Percentiles rank a stretch among this genome's conserved stretches.
phyloP scores from a whole-genome alignment of 2,329 filamentous ascomycete genomes.

The Fusarium oligoseptatum region DNA sequence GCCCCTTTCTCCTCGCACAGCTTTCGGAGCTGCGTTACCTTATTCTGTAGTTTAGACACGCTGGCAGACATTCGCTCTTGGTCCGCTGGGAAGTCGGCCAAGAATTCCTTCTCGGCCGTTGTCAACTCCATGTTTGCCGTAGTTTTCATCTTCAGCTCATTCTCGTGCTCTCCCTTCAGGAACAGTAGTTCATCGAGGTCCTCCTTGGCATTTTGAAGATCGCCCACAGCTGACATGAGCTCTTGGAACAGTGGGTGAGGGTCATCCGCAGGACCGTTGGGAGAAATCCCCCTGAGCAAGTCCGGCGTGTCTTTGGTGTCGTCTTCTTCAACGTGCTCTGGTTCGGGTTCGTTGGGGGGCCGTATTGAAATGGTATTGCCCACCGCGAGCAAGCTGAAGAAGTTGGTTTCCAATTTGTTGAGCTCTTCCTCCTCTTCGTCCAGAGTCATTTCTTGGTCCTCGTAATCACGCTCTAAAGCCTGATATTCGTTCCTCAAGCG shows the following conservation, averaged over 20 bases:
- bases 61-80: conserved; percentile 50
- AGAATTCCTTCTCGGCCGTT: conserved; percentile 59
- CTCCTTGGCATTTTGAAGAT: conserved; percentile 63
- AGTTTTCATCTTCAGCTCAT: conserved; percentile 53
- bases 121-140: conserved; percentile 46
- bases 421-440: conserved; percentile 55
- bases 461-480: conserved; percentile 53
- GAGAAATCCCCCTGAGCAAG: conserved; percentile 53
- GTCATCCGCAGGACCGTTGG: conserved; percentile 53
- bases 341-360: conserved; percentile 9
- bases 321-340: conserved; percentile 18
- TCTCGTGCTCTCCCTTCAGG: conserved; percentile 54
- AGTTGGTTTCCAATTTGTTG: conserved; percentile 52
- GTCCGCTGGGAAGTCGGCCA: conserved; percentile 57
- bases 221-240: conserved; percentile 58
- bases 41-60: conserved; percentile 51
- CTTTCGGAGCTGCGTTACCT: conserved; percentile 52
- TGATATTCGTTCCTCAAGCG: conserved; percentile 55
- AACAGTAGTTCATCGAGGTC: conserved; percentile 60
- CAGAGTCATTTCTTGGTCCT: conserved; percentile 51
- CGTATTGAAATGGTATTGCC: conserved; percentile 39
- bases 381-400: conserved; percentile 55
- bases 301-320: conserved; percentile 46
- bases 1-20: conserved; percentile 58
- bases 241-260: conserved; percentile 62